Conservation (phyloP, 768 basidiomycete species). For the Hypholoma fasciculare region DNA sequence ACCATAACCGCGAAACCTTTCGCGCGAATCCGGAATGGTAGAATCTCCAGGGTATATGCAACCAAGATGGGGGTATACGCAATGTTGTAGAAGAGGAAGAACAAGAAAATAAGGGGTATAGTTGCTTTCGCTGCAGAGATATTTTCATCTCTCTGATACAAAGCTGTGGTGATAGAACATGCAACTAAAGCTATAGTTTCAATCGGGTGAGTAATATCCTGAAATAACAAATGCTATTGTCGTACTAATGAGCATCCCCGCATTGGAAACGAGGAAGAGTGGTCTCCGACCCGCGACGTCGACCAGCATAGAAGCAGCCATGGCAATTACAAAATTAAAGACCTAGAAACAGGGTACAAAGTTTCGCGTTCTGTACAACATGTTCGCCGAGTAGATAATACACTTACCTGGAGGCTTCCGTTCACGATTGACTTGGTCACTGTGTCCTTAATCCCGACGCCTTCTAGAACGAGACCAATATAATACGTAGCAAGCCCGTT, state of each 20-base stretch:
- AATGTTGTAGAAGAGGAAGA: conserved; percentile 58
- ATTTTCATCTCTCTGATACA: too few relatives aligned
- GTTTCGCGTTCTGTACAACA: too few relatives aligned
- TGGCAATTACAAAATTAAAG: conserved; percentile 64
- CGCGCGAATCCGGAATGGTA: conserved; percentile 70
- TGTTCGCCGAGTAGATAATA: background rate
- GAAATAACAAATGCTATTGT: background rate
- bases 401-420: conserved; percentile 20
- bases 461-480: conserved; percentile 65
- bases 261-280: conserved; percentile 65
- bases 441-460: conserved; percentile 57
- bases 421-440: conserved; percentile 38
- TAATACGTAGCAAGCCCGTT: conserved; percentile 76
- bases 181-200: conserved; percentile 44
- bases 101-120: conserved; percentile 66
- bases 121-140: conserved; percentile 53
- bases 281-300: conserved; percentile 69
- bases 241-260: conserved; percentile 55
- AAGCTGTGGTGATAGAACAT: conserved; percentile 54
- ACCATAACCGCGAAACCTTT: too few relatives aligned
- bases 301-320: conserved; percentile 62
- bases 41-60: conserved; percentile 69
- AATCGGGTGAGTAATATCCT: background rate
- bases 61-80: conserved; percentile 77
- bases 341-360: conserved; percentile 28